These are phyloP conservation scores for Withania somnifera DNA, from an alignment of 305 asterid species.

Conservation along the genomic window DNA sequence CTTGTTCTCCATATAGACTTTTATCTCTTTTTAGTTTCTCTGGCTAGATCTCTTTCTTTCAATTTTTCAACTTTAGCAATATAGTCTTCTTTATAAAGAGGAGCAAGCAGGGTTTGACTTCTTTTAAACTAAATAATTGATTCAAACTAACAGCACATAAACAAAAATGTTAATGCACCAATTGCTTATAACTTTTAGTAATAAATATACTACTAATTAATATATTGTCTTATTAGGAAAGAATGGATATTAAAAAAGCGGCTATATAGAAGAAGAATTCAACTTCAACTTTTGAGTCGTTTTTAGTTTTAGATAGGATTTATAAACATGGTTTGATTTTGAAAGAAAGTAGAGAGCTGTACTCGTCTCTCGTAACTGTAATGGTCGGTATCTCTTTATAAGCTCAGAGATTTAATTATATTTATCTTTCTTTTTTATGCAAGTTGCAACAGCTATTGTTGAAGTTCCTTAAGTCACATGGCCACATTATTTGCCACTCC, in stretches of 20 bases:
- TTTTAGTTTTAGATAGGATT: conserved; percentile 1
- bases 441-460: conserved; percentile 7
- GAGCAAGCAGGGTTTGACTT: conserved; percentile 58
- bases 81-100: conserved; percentile 25
- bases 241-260: neutral
- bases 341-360: neutral
- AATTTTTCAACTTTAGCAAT: neutral
- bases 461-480: conserved; percentile 8
- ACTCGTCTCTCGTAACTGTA: neutral
- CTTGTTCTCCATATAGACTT: conserved; percentile 18
- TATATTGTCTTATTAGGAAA: conserved; percentile 12
- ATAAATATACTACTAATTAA: neutral
- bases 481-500: conserved; percentile 5
- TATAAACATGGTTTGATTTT: neutral
- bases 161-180: conserved; percentile 63
- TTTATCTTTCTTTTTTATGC: neutral
- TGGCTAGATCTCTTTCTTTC: neutral
- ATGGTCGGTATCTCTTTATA: neutral
- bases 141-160: conserved; percentile 24
- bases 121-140: conserved; percentile 30
- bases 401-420: neutral
- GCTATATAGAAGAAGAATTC: conserved; percentile 2
- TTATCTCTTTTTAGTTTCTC: conserved; percentile 1
- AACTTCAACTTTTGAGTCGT: conserved; percentile 12
- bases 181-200: conserved; percentile 14